Conservation (phyloP, 768 basidiomycete genomes). For the Xanthoconium purpureum region DNA sequence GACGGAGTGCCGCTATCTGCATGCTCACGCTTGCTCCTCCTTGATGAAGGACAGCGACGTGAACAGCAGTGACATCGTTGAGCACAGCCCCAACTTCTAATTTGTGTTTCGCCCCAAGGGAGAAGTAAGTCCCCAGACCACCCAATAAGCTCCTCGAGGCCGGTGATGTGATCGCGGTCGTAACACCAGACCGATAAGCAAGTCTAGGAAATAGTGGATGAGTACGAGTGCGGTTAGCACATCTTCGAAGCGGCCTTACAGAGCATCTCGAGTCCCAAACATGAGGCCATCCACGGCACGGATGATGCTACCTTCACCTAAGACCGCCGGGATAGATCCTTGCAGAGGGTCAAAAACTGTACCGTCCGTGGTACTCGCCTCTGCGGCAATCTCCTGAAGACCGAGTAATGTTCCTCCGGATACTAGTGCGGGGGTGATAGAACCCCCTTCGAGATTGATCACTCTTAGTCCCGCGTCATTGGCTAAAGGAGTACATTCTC, state of each 20-base stretch:
- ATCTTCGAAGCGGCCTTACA: slow-evolving; percentile 35
- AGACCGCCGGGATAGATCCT: slow-evolving; percentile 28
- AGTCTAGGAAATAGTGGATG: slow-evolving; percentile 39
- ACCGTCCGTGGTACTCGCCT: slow-evolving; percentile 68
- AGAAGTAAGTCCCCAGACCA: slow-evolving; percentile 64
- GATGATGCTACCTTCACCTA: slow-evolving; percentile 42
- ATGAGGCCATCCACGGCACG: slow-evolving; percentile 64
- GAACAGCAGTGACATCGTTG: slow-evolving; percentile 62
- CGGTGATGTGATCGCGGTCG: slow-evolving; percentile 63
- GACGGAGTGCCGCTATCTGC: slow-evolving; percentile 55
- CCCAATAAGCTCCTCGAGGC: slow-evolving; percentile 50
- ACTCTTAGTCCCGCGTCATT: slow-evolving; percentile 6
- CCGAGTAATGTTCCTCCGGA: slow-evolving; percentile 65
- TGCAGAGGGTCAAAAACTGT: slow-evolving; percentile 47
- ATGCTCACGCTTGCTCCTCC: slow-evolving; percentile 53
- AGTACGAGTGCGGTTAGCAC: background rate
- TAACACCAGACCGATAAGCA: slow-evolving; percentile 74
- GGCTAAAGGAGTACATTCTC: slow-evolving; percentile 12
- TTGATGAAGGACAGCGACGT: slow-evolving; percentile 44
- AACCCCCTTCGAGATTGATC: slow-evolving; percentile 61
- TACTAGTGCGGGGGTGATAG: slow-evolving; percentile 57
- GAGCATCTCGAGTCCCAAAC: slow-evolving; percentile 48
- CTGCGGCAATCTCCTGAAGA: slow-evolving; percentile 62
- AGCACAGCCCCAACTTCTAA: slow-evolving; percentile 64
- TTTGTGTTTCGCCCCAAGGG: slow-evolving; percentile 53